A percentile compares a stretch with the other conserved stretches of the same genome.
phyloP scores from a whole-genome alignment of 176 grass and related monocot species.

The Melocanna baccifera region DNA sequence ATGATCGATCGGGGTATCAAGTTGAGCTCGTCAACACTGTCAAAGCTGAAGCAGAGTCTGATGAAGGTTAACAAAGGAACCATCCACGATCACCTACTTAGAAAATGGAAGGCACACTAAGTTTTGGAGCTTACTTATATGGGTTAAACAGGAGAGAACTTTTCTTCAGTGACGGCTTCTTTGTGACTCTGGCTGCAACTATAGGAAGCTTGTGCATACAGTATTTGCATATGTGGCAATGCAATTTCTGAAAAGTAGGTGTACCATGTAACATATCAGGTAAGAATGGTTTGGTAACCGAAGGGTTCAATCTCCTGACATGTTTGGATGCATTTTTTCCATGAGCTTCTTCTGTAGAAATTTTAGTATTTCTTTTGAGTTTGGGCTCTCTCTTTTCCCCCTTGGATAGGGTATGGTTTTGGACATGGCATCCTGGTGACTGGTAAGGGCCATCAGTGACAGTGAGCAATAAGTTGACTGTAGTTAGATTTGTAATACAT shows the following conservation, averaged over 20 bases:
- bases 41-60: slow-evolving; percentile 68
- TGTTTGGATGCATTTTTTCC: not conserved
- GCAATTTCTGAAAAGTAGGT: not conserved
- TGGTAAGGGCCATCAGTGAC: not conserved
- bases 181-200: not conserved
- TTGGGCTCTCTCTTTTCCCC: not conserved
- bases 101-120: slow-evolving; percentile 74
- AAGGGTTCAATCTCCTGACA: not conserved
- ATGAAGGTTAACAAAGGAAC: slow-evolving; percentile 49
- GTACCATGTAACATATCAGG: slow-evolving; percentile 20
- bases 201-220: not conserved
- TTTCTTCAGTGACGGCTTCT: not conserved
- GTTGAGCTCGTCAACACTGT: slow-evolving; percentile 58
- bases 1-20: slow-evolving; percentile 85
- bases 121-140: not conserved
- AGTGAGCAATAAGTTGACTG: not conserved
- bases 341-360: not conserved
- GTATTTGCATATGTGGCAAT: not conserved
- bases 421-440: not conserved
- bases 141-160: not conserved
- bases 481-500: not conserved
- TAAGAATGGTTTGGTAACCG: not conserved
- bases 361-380: not conserved
- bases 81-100: slow-evolving; percentile 65
- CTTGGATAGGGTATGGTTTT: not conserved